Conservation (phyloP, 2,329 filamentous ascomycete species). For the Curvularia lunata region DNA sequence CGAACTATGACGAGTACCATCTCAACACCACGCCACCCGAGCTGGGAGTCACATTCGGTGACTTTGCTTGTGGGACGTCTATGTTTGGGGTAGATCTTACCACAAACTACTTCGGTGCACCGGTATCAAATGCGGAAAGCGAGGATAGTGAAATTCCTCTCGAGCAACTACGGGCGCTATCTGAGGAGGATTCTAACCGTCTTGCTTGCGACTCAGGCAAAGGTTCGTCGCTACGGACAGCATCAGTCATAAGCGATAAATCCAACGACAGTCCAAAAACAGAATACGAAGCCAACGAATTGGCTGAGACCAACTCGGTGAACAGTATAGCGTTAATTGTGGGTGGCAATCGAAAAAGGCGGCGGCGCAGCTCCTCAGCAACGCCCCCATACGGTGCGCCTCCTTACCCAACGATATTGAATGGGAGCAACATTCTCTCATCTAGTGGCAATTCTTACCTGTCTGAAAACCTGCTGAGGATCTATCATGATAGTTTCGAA, state of each 20-base stretch:
- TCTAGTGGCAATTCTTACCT: conserved; percentile 51
- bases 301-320: conserved; percentile 7
- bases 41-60: conserved; percentile 37
- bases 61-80: conserved; percentile 34
- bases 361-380: conserved; percentile 31
- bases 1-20: conserved; percentile 9
- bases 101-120: conserved; percentile 7
- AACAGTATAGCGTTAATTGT: conserved; percentile 17
- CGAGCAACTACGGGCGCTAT: conserved; percentile 10
- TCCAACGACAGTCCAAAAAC: conserved; percentile 17
- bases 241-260: conserved; percentile 29
- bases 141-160: neutral
- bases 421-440: conserved; percentile 40
- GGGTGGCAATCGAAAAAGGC: conserved; percentile 31
- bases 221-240: conserved; percentile 36
- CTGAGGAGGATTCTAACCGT: conserved; percentile 21
- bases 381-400: conserved; percentile 28
- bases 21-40: conserved; percentile 20
- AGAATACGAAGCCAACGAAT: conserved; percentile 7
- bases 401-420: conserved; percentile 28
- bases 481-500: conserved; percentile 63
- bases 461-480: conserved; percentile 54
- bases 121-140: conserved; percentile 5
- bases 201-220: conserved; percentile 33
- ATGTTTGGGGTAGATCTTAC: conserved; percentile 18